Percentiles rank a stretch among this genome's conserved stretches.
These are phyloP conservation scores for Setomelanomma holmii DNA, from an alignment of 2,329 filamentous ascomycete genomes.

Conservation along the genomic window DNA sequence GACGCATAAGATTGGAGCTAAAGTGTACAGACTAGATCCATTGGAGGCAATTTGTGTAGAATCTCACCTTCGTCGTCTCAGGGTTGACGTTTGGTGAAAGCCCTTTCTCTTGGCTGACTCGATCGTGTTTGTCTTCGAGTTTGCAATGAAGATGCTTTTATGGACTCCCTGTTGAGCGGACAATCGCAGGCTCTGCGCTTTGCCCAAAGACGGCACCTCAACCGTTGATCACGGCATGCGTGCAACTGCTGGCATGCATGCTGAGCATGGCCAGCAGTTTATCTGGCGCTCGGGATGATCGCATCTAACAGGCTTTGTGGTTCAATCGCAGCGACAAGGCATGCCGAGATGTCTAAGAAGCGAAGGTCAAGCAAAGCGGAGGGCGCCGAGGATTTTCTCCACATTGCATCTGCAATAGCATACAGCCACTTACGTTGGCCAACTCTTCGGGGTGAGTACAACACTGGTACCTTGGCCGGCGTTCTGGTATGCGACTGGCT, in stretches of 20 bases:
- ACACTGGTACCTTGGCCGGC: neutral
- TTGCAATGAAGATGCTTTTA: neutral
- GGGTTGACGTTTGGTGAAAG: neutral
- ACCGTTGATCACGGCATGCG: neutral
- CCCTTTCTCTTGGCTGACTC: neutral
- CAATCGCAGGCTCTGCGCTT: neutral
- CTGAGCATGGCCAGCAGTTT: neutral
- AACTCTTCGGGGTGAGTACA: conserved; percentile 2
- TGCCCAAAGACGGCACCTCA: neutral
- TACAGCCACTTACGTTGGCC: conserved; percentile 7
- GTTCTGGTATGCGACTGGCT: conserved; percentile 7
- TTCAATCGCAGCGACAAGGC: neutral
- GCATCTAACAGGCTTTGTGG: neutral
- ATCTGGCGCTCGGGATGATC: neutral
- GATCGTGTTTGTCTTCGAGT: too few relatives aligned
- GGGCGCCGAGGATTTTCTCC: conserved; percentile 2
- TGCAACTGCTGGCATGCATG: neutral
- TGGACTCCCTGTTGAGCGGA: neutral
- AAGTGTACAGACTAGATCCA: neutral
- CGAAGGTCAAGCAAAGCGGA: neutral
- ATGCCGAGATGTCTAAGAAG: neutral
- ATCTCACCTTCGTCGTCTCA: neutral
- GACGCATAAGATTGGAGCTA: too few relatives aligned
- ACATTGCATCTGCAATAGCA: conserved; percentile 1
- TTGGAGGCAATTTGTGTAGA: neutral